phyloP scores from a whole-genome alignment of 257 asterid species.

The Solanum arcanum region DNA sequence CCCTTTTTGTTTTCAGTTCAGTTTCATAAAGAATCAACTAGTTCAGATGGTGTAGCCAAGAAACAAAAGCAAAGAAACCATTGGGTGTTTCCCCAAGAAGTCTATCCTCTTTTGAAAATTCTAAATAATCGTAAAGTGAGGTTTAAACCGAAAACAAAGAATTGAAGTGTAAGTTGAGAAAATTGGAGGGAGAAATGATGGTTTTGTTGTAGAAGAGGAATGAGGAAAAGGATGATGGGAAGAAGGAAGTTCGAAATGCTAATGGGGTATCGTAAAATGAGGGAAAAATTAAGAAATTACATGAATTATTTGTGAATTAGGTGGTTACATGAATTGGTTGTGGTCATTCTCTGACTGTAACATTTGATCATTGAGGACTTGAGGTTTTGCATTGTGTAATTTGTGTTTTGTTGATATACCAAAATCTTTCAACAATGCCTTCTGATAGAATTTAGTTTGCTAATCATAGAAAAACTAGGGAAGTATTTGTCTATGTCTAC shows the following conservation, averaged over 20 bases:
- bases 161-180: conserved; percentile 24
- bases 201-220: conserved; percentile 10
- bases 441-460: not conserved
- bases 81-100: conserved; percentile 37
- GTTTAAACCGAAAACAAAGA: conserved; percentile 2
- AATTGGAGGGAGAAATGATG: conserved; percentile 37
- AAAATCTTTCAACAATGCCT: not conserved
- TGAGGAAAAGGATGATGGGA: not conserved
- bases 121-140: not conserved
- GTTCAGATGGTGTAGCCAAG: not conserved
- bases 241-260: not conserved
- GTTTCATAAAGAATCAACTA: not conserved
- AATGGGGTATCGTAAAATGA: not conserved
- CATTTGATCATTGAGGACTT: not conserved
- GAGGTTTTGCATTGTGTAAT: not conserved
- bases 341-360: not conserved
- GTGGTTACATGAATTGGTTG: not conserved
- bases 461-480: not conserved
- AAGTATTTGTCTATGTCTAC: not conserved
- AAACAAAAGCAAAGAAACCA: conserved; percentile 1
- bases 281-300: conserved; percentile 10
- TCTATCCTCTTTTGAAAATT: conserved; percentile 10
- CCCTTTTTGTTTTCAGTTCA: conserved; percentile 28
- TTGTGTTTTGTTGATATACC: not conserved
- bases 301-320: conserved; percentile 17